phyloP scores from a whole-genome alignment of 129 eudicot genomes.

The Glebionis coronaria region DNA sequence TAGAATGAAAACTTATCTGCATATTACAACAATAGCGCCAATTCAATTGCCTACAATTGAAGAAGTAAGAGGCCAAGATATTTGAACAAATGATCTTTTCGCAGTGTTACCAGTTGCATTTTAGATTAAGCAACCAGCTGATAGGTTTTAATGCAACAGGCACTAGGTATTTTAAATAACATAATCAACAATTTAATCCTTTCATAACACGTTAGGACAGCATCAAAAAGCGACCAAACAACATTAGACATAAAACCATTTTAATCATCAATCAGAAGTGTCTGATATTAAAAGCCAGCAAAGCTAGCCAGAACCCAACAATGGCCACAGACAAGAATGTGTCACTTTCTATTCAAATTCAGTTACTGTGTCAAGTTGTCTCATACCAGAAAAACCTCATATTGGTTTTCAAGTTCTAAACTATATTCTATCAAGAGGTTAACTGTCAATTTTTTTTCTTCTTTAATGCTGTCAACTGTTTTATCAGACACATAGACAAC shows the following conservation, averaged over 20 bases:
- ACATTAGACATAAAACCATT: background rate
- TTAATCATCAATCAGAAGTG: background rate
- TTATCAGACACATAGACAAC: background rate
- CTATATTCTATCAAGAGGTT: too few species aligned
- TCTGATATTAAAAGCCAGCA: background rate
- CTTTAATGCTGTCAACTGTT: too few species aligned
- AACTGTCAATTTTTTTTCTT: too few species aligned
- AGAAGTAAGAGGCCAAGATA: slow-evolving; percentile 79
- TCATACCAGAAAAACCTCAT: too few species aligned
- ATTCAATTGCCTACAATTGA: slow-evolving; percentile 65
- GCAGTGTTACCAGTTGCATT: slow-evolving; percentile 83
- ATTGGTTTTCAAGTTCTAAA: too few species aligned
- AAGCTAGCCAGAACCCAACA: background rate
- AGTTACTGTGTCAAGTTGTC: background rate
- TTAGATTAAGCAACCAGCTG: too few species aligned
- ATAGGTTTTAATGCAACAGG: too few species aligned
- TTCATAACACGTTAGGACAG: too few species aligned
- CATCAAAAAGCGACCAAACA: background rate
- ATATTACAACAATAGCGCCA: slow-evolving; percentile 43
- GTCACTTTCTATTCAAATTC: background rate
- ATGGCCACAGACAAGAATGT: background rate
- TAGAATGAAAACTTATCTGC: too few species aligned
- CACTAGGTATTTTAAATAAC: too few species aligned
- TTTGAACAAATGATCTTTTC: slow-evolving; percentile 90
- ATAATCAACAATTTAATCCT: too few species aligned